Percentiles rank a stretch among this genome's conserved stretches.
Conservation (phyloP, 768 basidiomycete species). For the Psilocybe tampanensis region DNA sequence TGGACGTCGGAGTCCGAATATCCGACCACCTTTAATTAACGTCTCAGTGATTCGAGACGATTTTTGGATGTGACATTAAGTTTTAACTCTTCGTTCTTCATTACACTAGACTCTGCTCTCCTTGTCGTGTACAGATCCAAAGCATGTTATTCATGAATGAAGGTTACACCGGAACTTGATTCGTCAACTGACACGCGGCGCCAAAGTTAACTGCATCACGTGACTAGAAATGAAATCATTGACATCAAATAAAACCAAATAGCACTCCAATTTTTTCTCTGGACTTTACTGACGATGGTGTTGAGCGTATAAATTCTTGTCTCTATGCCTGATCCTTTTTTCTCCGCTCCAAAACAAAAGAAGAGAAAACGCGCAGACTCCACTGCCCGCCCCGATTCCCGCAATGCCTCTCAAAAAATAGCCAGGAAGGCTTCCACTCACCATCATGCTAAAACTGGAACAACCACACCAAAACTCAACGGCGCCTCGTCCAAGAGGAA, state of each 20-base stretch:
- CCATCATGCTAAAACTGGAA: too few species aligned
- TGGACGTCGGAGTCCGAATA: neutral
- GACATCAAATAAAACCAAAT: neutral
- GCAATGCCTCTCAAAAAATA: conserved; percentile 22
- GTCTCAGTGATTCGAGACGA: too few species aligned
- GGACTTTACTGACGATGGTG: neutral
- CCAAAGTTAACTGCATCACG: too few species aligned
- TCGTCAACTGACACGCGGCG: too few species aligned
- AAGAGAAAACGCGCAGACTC: conserved; percentile 62
- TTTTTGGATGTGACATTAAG: too few species aligned
- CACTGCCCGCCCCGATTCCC: conserved; percentile 25
- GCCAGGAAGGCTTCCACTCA: conserved; percentile 24
- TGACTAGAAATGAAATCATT: too few species aligned
- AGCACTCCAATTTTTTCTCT: conserved; percentile 7
- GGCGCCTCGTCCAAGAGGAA: conserved; percentile 19
- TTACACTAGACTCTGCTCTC: too few species aligned
- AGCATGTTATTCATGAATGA: too few species aligned
- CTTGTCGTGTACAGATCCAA: too few species aligned
- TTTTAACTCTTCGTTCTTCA: too few species aligned
- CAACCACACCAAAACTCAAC: conserved; percentile 18
- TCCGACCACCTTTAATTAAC: neutral
- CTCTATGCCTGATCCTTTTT: conserved; percentile 84
- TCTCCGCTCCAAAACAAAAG: conserved; percentile 58
- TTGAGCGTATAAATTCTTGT: neutral
- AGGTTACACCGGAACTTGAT: too few species aligned